Evolutionary conservation across 139 green algal species (phyloP), one percentile per base, ranked within the genome.

Genomic region (Raphidocelis subcapitata): DNA sequence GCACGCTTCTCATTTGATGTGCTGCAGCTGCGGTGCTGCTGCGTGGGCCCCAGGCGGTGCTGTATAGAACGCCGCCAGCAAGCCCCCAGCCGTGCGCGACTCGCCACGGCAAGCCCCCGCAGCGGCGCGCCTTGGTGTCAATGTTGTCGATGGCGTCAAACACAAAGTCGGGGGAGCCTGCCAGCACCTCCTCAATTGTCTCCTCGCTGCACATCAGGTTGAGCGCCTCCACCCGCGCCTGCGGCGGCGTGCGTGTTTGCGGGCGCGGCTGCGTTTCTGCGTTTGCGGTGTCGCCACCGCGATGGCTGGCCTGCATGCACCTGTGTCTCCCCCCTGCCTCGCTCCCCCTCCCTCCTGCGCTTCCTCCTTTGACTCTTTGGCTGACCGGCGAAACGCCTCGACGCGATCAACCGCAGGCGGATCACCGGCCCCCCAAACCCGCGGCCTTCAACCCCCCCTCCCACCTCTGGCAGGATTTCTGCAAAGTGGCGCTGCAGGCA

Each of bases 101-200:
- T n/a, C n/a, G n/a, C n/a, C n/a, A n/a, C n/a, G n/a, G n/a, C n/a
- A n/a, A n/a, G n/a, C n/a, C n/a, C n/a, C n/a, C n/a, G 32, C 29
- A 18, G 3, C 36, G n/a, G n/a, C n/a, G n/a, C 52, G 94, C 92
- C 85, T 99, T 99, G 35, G 95, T 99, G 87, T 98, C 88, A 18
- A 98, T 95, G 85, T 99, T 98, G 83, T 99, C 95, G 28, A 99
- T 99, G 36, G 92, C 93, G 77, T 99, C 95, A 4, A 99, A 44
- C 33, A 99, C 95, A 67, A 86, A 98, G 69, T 96, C 90, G 0
- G 93, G 92, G 15, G 63, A 28, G 0, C 92, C 94, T 0, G 51
- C 73, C 49, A 99, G 85, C 57, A 99, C 70, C 68, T 81, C 56
- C 26, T 97, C 91, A 49, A 92, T 85, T 2, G 62, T 79, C 28